Evolutionary conservation across 331 rosid species (phyloP), one percentile per base, ranked within the genome.

Genomic region (Cydonia oblonga): DNA sequence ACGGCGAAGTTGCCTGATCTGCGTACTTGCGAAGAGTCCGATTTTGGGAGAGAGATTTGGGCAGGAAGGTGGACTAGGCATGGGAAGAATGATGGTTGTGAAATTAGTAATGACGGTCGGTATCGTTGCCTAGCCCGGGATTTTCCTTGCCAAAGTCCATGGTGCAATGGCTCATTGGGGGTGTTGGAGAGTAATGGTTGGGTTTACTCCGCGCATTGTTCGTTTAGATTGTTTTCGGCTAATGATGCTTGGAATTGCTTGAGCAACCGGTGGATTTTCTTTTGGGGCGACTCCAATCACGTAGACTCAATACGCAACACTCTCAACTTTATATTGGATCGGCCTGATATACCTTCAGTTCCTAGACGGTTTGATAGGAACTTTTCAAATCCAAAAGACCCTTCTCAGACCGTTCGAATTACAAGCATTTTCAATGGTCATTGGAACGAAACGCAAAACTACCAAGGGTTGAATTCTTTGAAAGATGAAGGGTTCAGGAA

Each of bases 281-380:
- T 92, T 76, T 92, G 96, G 98, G 96, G 98, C 0, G 98, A 92
- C 77, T 92, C 98, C 1, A 92, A 92, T 83, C 98, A 90, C 4
- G 98, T 92, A 4, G 98, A 92, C 77, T 87, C 98, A 0, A 88
- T 92, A 15, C 81, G 96, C 6, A 92, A 92, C 68, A 82, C 88
- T 51, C 93, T 92, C 75, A 88, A 88, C 75, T 92, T 92, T 53
- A 76, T 90, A 22, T 71, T 92, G 68, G 93, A 86, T 81, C 80
- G 87, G 85, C 96, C 93, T 13, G 85, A 79, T 4, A 82, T 92
- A 46, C 80, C 58, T 6, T 64, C 91, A 2, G 98, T 92, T 69
- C 93, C 96, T 2, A 83, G 98, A 66, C 80, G 96, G 63, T 92
- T 92, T 30, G 96, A 92, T 64, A 76, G 75, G 86, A 82, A 83